Conservation (phyloP, 805 yeast genomes). For the Saturnispora gosingensis region DNA sequence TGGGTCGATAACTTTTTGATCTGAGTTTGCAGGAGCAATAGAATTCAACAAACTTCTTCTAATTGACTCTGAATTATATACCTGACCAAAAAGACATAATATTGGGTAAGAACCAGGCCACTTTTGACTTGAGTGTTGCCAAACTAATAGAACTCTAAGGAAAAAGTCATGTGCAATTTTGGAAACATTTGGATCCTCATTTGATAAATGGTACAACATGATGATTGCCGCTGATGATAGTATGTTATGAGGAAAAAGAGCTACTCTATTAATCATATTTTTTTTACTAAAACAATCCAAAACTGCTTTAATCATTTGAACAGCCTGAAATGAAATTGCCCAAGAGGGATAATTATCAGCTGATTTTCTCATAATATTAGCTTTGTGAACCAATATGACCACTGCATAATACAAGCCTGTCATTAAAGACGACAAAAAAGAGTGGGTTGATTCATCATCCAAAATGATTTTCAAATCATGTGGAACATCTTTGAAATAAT, state of each 20-base stretch:
- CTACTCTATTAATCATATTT: conserved; percentile 34
- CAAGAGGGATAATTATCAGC: conserved; percentile 42
- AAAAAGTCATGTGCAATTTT: conserved; percentile 20
- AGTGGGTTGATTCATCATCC: conserved; percentile 43
- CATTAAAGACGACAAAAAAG: conserved; percentile 47
- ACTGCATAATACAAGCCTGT: conserved; percentile 66
- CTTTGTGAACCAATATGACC: conserved; percentile 62
- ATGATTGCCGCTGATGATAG: conserved; percentile 57
- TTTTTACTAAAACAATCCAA: conserved; percentile 46
- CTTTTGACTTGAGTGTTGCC: conserved; percentile 36
- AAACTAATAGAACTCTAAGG: conserved; percentile 21
- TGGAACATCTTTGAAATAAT: conserved; percentile 66
- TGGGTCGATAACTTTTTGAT: not conserved
- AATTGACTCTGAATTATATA: conserved; percentile 26
- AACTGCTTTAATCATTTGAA: conserved; percentile 62
- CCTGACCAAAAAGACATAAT: conserved; percentile 39
- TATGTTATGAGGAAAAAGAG: conserved; percentile 31
- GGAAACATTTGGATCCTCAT: conserved; percentile 20
- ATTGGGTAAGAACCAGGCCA: conserved; percentile 50
- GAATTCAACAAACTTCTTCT: conserved; percentile 14
- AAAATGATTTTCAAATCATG: conserved; percentile 52
- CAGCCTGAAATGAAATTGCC: conserved; percentile 78
- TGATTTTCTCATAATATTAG: conserved; percentile 43
- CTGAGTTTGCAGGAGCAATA: conserved; percentile 1
- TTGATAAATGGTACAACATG: conserved; percentile 53